Conservation (phyloP, 225 moss, liverwort and hornwort species). For the Takakia lepidozioides region DNA sequence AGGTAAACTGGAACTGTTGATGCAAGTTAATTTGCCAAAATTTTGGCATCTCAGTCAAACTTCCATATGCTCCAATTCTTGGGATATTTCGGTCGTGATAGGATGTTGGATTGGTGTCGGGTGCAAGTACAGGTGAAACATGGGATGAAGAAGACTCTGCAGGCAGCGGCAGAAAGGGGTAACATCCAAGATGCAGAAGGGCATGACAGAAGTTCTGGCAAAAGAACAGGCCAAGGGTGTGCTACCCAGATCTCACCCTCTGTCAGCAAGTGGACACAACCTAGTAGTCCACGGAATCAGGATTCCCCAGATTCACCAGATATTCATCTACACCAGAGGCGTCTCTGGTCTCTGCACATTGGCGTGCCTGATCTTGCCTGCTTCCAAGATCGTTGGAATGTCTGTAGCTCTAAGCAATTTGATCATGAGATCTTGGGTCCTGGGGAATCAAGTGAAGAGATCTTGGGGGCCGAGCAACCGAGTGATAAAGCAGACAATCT, state of each 20-base stretch:
- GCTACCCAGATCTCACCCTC: neutral
- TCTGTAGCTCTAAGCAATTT: neutral
- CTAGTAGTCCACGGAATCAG: neutral
- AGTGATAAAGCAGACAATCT: neutral
- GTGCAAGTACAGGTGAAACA: neutral
- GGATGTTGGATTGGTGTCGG: neutral
- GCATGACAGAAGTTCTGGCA: neutral
- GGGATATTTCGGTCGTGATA: neutral
- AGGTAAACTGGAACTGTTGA: no score
- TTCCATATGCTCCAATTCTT: neutral
- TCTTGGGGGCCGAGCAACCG: neutral
- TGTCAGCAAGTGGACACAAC: neutral
- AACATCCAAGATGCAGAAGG: no score
- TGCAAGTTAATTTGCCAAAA: no score
- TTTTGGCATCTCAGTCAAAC: neutral
- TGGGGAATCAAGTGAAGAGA: neutral
- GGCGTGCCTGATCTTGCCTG: constrained; percentile 3
- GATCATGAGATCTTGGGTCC: neutral
- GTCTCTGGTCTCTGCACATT: constrained; percentile 1
- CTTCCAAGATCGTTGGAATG: constrained; percentile 1
- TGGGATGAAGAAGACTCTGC: neutral
- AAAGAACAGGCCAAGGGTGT: neutral
- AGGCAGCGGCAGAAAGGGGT: no score
- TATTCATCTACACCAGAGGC: neutral
- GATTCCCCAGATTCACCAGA: constrained; percentile 6